Base-by-base conservation (phyloP, 345 rosid genomes). In the Pistacia integerrima region DNA sequence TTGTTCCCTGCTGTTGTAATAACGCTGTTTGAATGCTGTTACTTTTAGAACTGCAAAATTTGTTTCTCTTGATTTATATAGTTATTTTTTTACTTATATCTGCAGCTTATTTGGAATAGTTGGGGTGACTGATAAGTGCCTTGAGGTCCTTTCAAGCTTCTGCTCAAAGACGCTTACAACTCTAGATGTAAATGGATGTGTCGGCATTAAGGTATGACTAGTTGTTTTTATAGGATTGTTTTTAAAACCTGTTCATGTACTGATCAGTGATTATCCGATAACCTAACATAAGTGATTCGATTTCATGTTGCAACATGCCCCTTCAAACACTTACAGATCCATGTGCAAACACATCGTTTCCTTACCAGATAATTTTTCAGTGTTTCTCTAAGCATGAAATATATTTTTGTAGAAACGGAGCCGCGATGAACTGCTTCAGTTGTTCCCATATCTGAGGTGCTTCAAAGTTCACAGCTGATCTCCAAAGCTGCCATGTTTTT, bases 111-210 rank as follows among this genome's bases (percentile, higher is more conserved):
- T 22, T 22, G 22, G 22, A 22, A 22, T 22, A 22, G 22, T 22
- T 22, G 22, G 22, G 22, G 22, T 22, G 22, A 22, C 22, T 0
- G 22, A 95, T 81, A 89, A 70, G 79, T 90, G 94, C 82, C 81
- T 93, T 72, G 93, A 91, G 83, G 82, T 77, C 74, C 93, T 95
- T 61, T 89, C 93, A n/a, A 86, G 75, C 55, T 89, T 80, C 66
- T 95, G 96, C 84, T 88, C 94, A 12, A 84, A 76, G 55, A 85
- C 91, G 12, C 81, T 95, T 54, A 87, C 90, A 48, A 95, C 99
- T 48, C 93, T 95, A 54, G 98, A 94, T 78, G 97, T 94, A 51
- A 94, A 94, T 78, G 98, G 98, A 74, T 94, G 98, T 77, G 85
- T 88, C 49, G 90, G 92, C 81, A 90, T 95, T 73, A 95, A 95